phyloP scores from a whole-genome alignment of 2,329 filamentous ascomycete species.

The Claviceps purpurea region DNA sequence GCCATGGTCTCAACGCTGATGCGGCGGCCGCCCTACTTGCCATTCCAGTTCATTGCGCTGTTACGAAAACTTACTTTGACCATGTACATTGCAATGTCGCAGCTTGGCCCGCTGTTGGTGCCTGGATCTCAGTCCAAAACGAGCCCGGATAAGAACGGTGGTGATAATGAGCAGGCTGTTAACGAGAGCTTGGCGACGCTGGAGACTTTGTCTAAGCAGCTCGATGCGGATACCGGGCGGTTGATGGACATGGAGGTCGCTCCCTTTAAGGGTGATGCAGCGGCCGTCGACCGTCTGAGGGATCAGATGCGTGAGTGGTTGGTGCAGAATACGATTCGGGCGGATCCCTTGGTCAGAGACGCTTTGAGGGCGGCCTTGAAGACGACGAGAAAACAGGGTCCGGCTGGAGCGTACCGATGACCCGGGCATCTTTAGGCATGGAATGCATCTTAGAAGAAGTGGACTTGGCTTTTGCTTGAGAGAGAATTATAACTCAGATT shows the following conservation, averaged over 20 bases:
- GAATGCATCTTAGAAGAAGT: too few species aligned
- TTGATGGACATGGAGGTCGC: constrained; percentile 67
- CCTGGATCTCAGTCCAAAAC: constrained; percentile 21
- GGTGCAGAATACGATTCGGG: constrained; percentile 70
- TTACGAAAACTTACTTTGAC: constrained; percentile 66
- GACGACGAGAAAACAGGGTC: constrained; percentile 47
- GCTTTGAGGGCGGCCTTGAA: constrained; percentile 58
- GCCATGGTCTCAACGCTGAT: constrained; percentile 25
- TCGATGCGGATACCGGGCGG: constrained; percentile 56
- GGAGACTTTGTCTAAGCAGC: constrained; percentile 40
- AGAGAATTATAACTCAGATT: too few species aligned
- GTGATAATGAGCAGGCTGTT: constrained; percentile 28
- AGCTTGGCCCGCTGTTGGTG: constrained; percentile 57
- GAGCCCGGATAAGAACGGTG: constrained; percentile 11
- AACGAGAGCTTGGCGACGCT: constrained; percentile 48
- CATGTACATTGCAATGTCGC: constrained; percentile 68
- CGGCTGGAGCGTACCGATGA: constrained; percentile 42
- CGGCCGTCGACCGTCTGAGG: constrained; percentile 43
- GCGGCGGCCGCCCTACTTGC: constrained; percentile 52
- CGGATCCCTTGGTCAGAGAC: constrained; percentile 69
- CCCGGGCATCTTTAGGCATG: not conserved
- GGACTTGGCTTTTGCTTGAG: too few species aligned
- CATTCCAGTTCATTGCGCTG: constrained; percentile 71
- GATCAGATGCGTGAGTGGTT: constrained; percentile 74
- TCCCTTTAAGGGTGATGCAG: constrained; percentile 64